Conservation (phyloP, 2,329 filamentous ascomycete genomes). For the Botrytis galanthina region DNA sequence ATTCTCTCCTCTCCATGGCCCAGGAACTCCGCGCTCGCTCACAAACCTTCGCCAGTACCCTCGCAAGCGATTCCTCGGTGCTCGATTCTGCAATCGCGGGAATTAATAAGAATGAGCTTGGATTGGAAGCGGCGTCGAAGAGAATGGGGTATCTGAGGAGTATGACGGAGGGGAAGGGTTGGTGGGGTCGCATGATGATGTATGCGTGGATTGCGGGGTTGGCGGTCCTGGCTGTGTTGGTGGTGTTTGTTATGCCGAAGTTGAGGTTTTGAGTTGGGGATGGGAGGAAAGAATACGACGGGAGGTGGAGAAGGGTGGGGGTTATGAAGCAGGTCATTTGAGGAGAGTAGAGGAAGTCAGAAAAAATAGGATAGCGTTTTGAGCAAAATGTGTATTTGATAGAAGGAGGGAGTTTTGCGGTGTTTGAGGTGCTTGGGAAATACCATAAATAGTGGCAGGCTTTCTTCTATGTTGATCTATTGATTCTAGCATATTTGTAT, state of each 20-base stretch:
- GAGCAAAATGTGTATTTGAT: not conserved
- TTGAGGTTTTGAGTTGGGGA: constrained; percentile 63
- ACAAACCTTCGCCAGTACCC: constrained; percentile 64
- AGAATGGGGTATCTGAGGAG: constrained; percentile 73
- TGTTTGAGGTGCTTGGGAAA: constrained; percentile 15
- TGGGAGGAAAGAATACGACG: not conserved
- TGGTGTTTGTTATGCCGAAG: constrained; percentile 86
- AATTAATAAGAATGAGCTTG: constrained; percentile 71
- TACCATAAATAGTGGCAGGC: constrained; percentile 15
- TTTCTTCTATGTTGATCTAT: not conserved
- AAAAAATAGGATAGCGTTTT: not conserved
- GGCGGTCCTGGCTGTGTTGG: constrained; percentile 75
- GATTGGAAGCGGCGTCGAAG: constrained; percentile 72
- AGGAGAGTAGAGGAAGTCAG: not conserved
- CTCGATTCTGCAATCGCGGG: constrained; percentile 69
- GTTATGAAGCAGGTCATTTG: not conserved
- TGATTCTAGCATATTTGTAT: not conserved
- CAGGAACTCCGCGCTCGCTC: constrained; percentile 73
- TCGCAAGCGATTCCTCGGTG: constrained; percentile 71
- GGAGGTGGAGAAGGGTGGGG: not conserved
- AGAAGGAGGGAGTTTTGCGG: not conserved
- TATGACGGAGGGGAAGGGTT: constrained; percentile 86
- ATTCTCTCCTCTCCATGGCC: constrained; percentile 79
- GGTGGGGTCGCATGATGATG: constrained; percentile 74
- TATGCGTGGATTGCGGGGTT: constrained; percentile 82